Evolutionary conservation across 2,329 filamentous ascomycete genomes (phyloP), one percentile per base, ranked within the genome.

Genomic region (Rugonectria rugulosa): DNA sequence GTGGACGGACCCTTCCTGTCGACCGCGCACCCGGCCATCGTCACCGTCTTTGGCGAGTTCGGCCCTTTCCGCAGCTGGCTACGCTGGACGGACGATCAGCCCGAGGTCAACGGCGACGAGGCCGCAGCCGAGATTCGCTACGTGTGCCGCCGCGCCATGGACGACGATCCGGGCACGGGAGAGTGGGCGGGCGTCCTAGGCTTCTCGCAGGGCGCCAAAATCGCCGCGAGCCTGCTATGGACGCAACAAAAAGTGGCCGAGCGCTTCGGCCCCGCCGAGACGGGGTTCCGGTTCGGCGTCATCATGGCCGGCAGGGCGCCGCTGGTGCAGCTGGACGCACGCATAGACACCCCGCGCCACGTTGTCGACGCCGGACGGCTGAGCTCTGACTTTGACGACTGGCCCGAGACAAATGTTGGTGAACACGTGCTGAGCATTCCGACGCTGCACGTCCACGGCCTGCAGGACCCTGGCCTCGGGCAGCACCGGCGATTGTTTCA

Each of bases 1-100:
- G 85, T 84, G 61, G 84, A 92, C 63, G 90, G 79, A 0, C 89
- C 89, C 2, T 90, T 87, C 70, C 77, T 80, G 53, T 88, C 84
- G 61, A 70, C 78, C 3, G 75, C 88, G 1, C 86, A 88, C 34
- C 79, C 85, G 0, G 87, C 83, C 60, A 83, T 92, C 12, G 72
- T 85, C 17, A 72, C 79, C 12, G 86, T 90, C 5, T 93, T 90
- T 70, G 81, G 80, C 38, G 80, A 85, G 57, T 81, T 79, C 56
- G 88, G 82, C 0, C 89, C 90, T 2, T 93, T 90, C 70, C 77
- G 77, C 61, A 75, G 79, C 56, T 83, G 80, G 80, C 75, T 90
- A 50, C 80, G 87, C 45, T 90, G 86, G 85, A 73, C 83, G 29
- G 79, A 80, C 3, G 78, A 84, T 17, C 85, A 89, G 53, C 68